Evolutionary conservation across 169 alveolate species (phyloP), one percentile per base, ranked within the genome.

Genomic region (Plasmodium falciparum): DNA sequence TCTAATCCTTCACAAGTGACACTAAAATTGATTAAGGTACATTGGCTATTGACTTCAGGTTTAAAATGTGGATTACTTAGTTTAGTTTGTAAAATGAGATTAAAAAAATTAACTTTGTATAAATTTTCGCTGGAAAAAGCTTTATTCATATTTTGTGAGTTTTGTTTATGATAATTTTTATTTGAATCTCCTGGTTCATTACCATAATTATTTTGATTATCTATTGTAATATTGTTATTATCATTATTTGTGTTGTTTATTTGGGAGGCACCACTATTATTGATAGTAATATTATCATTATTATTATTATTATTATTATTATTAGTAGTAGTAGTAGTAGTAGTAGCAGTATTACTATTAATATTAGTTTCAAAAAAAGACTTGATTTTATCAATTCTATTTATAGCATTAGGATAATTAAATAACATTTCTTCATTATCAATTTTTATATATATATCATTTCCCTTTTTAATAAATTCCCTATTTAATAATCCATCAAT

Each of bases 1-100:
- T 98, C 99, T 74, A 98, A 93, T 63, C 99, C 99, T 71, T 96
- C 96, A 88, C 98, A 99, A 11, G 99, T 98, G 76, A 97, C 99
- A 88, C 97, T 97, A 95, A 98, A 98, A 96, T 98, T 97, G 65
- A 98, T 97, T 71, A 98, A 91, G 12, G 99, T 97, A 86, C 99
- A 97, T 92, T 97, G 97, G 33, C 99, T 99, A 13, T 99, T 99
- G 24, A 97, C 97, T 94, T 98, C 99, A 3, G 99, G 99, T 90
- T 97, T 97, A 96, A 97, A 98, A 91, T 98, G 99, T 52, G 99
- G 99, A 65, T 98, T 98, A 78, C 97, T 95, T 74, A 98, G 94
- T 91, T 97, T 97, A 9, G 99, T 97, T 83, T 96, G 96, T 88
- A 98, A 93, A 94, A 95, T 97, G 29, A 98, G 97, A 83, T 95